Evolutionary conservation across 2,329 filamentous ascomycete species (phyloP), one percentile per base, ranked within the genome.

Genomic region (Fusarium xylarioides): DNA sequence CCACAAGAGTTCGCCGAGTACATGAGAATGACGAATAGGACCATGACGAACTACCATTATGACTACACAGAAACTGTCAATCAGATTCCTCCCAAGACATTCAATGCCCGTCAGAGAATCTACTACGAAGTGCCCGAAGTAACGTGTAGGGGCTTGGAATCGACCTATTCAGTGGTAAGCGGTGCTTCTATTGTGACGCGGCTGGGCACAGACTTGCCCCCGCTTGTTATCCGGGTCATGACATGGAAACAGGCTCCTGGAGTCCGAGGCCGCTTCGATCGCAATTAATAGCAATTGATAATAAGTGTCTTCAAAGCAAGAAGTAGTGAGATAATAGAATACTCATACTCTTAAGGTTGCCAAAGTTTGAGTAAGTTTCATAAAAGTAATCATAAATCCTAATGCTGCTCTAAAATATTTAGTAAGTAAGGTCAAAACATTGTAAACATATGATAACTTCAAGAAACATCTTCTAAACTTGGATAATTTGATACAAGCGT

Each of bases 161-260:
- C 7, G 15, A 49, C 4, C 19, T 8, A 32, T 4, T 0, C 7
- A 4, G 1, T 0, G 28, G 3, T 30, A 4, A 49, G 4, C 28
- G 3, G 3, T 7, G 7, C 3, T 49, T n/a, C 28, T 32, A 5
- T 4, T 9, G 4, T 4, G 28, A 1, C 11, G 15, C 28, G 21
- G 7, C 2, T 0, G 10, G 7, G 16, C 14, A 12, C 19, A 50
- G 30, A 23, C 2, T 32, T 50, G 16, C 5, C 28, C 10, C 15
- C 11, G n/a, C 47, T 52, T 52, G 30, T 34, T 7, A 52, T 52
- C 2, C 47, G 47, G 16, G 30, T 52, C 30, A 52, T 52, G 47
- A 52, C 47, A 2, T 52, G 47, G 47, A 26, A 26, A 26, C 3
- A 19, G 2, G 30, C n/a, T 35, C 30, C 30, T 19, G 47, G 16